These are phyloP conservation scores for Cichorium intybus DNA, from an alignment of 140 eudicot species.

Conservation along the genomic window DNA sequence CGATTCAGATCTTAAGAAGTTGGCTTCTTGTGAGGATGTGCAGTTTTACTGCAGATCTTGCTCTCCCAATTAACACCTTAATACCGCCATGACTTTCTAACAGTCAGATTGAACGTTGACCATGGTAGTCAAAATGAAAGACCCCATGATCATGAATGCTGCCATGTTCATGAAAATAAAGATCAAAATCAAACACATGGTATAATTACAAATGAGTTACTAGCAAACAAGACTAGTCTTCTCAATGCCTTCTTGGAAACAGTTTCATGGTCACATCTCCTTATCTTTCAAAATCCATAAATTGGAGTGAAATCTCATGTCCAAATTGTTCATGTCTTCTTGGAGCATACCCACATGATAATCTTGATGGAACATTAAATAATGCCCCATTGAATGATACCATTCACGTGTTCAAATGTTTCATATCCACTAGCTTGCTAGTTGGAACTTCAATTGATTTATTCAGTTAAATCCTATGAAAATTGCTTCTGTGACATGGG, in stretches of 20 bases:
- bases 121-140: constrained; percentile 20
- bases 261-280: constrained; percentile 68
- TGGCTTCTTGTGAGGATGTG: constrained; percentile 61
- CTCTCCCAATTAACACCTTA: constrained; percentile 18
- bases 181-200: constrained; percentile 27
- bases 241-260: constrained; percentile 76
- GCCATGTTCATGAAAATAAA: constrained; percentile 32
- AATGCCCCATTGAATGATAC: constrained; percentile 51
- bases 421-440: constrained; percentile 64
- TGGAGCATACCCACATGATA: constrained; percentile 79
- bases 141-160: constrained; percentile 33
- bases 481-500: background rate
- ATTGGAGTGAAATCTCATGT: constrained; percentile 64
- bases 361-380: constrained; percentile 33
- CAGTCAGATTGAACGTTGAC: constrained; percentile 8
- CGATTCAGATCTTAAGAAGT: constrained; percentile 51
- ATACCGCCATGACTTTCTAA: background rate
- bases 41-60: constrained; percentile 81
- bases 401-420: constrained; percentile 76
- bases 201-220: constrained; percentile 37
- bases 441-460: constrained; percentile 42
- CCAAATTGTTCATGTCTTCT: constrained; percentile 75
- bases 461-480: constrained; percentile 29
- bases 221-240: constrained; percentile 55
- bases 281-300: constrained; percentile 71